Percentiles rank a stretch among this genome's conserved stretches.
These are phyloP conservation scores for Theobroma grandiflorum DNA, from an alignment of 441 rosid species.

Conservation along the genomic window DNA sequence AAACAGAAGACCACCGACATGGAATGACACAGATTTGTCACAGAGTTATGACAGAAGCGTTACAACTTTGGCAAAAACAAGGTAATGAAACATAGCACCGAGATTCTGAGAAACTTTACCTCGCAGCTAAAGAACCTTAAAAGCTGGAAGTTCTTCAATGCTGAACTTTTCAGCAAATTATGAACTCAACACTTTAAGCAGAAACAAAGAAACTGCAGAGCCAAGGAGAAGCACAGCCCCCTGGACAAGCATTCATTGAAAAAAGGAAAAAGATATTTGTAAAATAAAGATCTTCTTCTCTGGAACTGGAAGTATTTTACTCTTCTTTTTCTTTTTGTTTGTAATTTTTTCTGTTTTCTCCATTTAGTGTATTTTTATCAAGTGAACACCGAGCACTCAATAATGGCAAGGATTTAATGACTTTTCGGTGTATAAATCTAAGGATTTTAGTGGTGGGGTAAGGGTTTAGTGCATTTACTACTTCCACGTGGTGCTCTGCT, in stretches of 20 bases:
- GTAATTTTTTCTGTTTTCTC: neutral
- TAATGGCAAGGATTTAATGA: neutral
- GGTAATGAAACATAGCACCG: neutral
- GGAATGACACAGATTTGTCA: neutral
- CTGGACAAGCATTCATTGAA: neutral
- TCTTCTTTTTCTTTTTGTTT: neutral
- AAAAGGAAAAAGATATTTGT: neutral
- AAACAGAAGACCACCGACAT: slow-evolving; percentile 1
- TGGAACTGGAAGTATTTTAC: neutral
- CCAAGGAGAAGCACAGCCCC: neutral
- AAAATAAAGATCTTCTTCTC: neutral
- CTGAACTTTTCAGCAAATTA: neutral
- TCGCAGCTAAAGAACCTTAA: neutral
- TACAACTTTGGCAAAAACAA: neutral
- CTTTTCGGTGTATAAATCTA: neutral
- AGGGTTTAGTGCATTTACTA: neutral
- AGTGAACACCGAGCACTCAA: neutral
- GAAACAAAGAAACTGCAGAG: neutral
- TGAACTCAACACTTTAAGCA: neutral
- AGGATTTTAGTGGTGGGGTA: slow-evolving; percentile 5
- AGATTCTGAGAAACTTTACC: neutral
- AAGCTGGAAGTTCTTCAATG: neutral
- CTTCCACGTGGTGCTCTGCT: neutral
- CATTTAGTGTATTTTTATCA: neutral
- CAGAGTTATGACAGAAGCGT: neutral